Conservation (phyloP, 2,329 filamentous ascomycete genomes). For the Zymoseptoria passerinii region DNA sequence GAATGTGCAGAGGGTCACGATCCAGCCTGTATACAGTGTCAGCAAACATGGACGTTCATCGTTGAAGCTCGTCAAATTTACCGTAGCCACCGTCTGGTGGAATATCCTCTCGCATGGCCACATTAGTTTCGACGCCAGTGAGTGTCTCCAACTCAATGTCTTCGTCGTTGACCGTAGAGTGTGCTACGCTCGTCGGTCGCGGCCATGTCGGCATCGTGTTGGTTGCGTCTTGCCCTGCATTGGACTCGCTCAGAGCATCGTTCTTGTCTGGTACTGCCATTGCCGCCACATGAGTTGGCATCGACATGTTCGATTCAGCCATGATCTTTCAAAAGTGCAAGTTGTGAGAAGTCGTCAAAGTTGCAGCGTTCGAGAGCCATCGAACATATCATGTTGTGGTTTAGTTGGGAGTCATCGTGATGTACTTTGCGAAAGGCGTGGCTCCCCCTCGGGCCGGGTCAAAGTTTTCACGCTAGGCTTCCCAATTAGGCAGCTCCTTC, state of each 20-base stretch:
- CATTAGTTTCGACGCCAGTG: slow-evolving; percentile 9
- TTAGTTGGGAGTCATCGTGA: not conserved
- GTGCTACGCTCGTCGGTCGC: not conserved
- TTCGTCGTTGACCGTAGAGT: not conserved
- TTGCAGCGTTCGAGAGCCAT: not conserved
- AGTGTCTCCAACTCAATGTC: slow-evolving; percentile 7
- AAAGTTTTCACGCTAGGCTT: not conserved
- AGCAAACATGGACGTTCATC: not conserved
- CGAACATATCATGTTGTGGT: not conserved
- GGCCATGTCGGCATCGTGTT: not conserved
- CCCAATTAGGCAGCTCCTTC: not conserved
- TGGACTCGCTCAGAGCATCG: not conserved
- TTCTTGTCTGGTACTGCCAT: not conserved
- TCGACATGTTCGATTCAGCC: not conserved
- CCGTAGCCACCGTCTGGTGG: slow-evolving; percentile 53
- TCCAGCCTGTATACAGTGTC: slow-evolving; percentile 31
- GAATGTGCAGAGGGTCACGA: slow-evolving; percentile 37
- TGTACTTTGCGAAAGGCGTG: not conserved
- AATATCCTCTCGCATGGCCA: slow-evolving; percentile 27
- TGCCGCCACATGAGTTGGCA: not conserved
- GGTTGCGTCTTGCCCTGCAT: not conserved
- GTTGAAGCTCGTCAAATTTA: not conserved
- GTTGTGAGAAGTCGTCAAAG: not conserved
- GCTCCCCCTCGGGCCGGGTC: not conserved
- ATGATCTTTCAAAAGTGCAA: not conserved